phyloP scores from a whole-genome alignment of 1,139 yeast genomes.

The Diutina neorugosa region DNA sequence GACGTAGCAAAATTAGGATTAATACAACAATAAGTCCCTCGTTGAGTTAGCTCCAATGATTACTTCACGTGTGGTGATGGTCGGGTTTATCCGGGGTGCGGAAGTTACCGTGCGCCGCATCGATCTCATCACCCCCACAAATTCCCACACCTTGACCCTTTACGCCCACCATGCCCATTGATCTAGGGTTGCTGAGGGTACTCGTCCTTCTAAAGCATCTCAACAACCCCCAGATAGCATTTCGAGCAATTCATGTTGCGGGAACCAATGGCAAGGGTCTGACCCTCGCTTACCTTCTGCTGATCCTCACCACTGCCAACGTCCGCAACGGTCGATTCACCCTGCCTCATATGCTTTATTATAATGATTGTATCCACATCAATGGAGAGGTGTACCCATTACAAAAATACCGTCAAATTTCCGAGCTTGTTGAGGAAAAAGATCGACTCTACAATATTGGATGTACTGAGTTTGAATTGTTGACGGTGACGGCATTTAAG shows the following conservation, averaged over 20 bases:
- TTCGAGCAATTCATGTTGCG: conserved; percentile 69
- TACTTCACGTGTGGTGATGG: too few relatives aligned
- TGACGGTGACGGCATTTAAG: conserved; percentile 75
- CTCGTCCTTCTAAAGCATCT: conserved; percentile 39
- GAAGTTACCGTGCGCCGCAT: not conserved
- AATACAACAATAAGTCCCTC: too few relatives aligned
- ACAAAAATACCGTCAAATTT: conserved; percentile 32
- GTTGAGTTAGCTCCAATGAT: too few relatives aligned
- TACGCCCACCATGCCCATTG: conserved; percentile 22
- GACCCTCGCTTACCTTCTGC: conserved; percentile 64
- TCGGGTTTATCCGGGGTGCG: not conserved
- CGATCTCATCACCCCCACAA: not conserved
- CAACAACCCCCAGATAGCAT: conserved; percentile 55
- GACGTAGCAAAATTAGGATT: too few relatives aligned
- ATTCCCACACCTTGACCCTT: not conserved
- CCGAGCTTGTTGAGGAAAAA: conserved; percentile 21
- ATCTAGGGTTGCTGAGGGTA: conserved; percentile 57
- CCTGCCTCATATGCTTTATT: conserved; percentile 68
- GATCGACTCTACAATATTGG: conserved; percentile 31
- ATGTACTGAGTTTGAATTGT: conserved; percentile 79
- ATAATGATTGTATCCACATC: conserved; percentile 66
- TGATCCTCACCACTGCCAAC: conserved; percentile 39
- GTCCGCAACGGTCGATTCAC: conserved; percentile 66
- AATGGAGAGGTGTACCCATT: conserved; percentile 44
- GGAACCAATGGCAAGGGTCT: conserved; percentile 97